Conservation (phyloP, 352 stramenopile genomes). For the Saprolegnia diclina region DNA sequence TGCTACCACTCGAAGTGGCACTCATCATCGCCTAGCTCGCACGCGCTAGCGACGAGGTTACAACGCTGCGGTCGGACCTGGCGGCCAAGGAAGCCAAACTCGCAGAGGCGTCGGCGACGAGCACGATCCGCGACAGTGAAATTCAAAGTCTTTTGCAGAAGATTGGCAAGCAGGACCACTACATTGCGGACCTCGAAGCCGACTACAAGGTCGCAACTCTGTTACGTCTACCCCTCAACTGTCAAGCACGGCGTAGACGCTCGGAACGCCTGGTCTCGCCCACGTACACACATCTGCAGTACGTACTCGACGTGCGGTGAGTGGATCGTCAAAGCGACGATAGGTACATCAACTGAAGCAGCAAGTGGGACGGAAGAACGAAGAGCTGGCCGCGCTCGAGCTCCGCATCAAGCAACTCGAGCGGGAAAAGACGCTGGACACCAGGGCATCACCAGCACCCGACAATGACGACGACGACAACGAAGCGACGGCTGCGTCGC, state of each 20-base stretch:
- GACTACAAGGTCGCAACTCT: conserved; percentile 15
- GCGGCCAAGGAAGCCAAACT: not conserved
- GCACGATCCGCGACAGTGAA: not conserved
- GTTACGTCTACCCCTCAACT: not conserved
- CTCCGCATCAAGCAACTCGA: not conserved
- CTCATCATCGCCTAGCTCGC: not conserved
- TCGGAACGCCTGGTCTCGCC: not conserved
- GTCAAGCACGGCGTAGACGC: not conserved
- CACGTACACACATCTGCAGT: not conserved
- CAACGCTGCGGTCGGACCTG: not conserved
- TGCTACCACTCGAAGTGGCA: not conserved
- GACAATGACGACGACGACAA: not conserved
- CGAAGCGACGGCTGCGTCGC: not conserved
- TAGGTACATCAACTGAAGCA: conserved; percentile 13
- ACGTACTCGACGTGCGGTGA: not conserved
- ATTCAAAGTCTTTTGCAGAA: not conserved
- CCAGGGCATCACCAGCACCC: not conserved
- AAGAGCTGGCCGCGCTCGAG: conserved; percentile 5
- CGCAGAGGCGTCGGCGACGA: not conserved
- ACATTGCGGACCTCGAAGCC: conserved; percentile 16
- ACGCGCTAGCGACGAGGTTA: not conserved
- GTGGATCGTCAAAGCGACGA: not conserved
- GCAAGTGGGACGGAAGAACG: conserved; percentile 6
- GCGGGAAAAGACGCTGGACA: not conserved
- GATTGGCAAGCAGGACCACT: not conserved